These are phyloP conservation scores for sunflower (Helianthus annuus) DNA, from an alignment of 129 eudicot genomes.

Conservation along the genomic window HanXRQr2.0-SUNRISE NC_035443.2:5339845-5340344, in stretches of 20 bases:
- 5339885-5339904: too few species aligned
- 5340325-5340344: conserved; percentile 99
- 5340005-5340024: conserved; percentile 76
- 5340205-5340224: conserved; percentile 99
- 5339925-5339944: conserved; percentile 97
- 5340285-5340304: conserved; percentile 88
- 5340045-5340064: conserved; percentile 89
- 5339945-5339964: conserved; percentile 82
- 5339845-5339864: too few species aligned
- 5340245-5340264: conserved; percentile 99
- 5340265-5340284: conserved; percentile 88
- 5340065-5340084: conserved; percentile 92
- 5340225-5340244: conserved; percentile 98
- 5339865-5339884: too few species aligned
- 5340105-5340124: conserved; percentile 99
- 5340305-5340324: conserved; percentile 86
- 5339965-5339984: conserved; percentile 99
- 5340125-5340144: conserved; percentile 93
- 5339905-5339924: not conserved
- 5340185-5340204: conserved; percentile 92
- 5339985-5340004: conserved; percentile 87
- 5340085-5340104: conserved; percentile 95
- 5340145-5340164: conserved; percentile 96
- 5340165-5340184: conserved; percentile 91
- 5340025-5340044: conserved; percentile 95